Evolutionary conservation across 805 yeast genomes (phyloP), one percentile per base, ranked within the genome.

Genomic region (Sugiyamaella boreocaroliniensis): DNA sequence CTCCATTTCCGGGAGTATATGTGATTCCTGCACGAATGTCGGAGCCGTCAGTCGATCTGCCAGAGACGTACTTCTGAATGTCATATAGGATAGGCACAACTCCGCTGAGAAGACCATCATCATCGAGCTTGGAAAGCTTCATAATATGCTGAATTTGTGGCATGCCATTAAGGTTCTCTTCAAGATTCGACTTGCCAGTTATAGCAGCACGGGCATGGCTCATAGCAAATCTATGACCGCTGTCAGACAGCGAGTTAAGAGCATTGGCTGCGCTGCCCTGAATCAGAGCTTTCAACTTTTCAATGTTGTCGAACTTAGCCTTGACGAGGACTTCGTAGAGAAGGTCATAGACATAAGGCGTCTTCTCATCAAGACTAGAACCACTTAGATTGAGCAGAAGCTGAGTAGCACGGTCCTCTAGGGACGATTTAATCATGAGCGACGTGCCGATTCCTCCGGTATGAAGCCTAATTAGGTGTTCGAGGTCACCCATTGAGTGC

Each of bases 361-460:
- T 72, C 52, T 89, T 87, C 5, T 77, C 72, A 54, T 82, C 82
- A 45, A 93, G 72, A 1, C 92, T 75, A 71, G 83, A 79, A 32
- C 96, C 95, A 29, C 79, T 70, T 41, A 86, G 63, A 29, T 77
- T 71, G 59, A 86, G 80, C 26, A 75, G 73, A 50, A 89, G 64
- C 20, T 71, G 75, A 2, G 86, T 73, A 1, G 74, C 65, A 48
- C 61, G 67, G 16, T 45, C 47, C 12, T 50, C 47, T 3, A 2
- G 89, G 83, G 43, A 81, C 15, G 54, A 26, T 45, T 76, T 76
- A 1, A 82, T 79, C 55, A 78, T 73, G 7, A 81, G 72, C 18
- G 79, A 74, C n/a, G 89, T 78, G 4, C 81, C 73, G 16, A 93
- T 67, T 0, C 97, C 97, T 22, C 98, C 98, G 0, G 98, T 89